Evolutionary conservation across 768 basidiomycete genomes (phyloP).

Genomic region (Suillus tomentosus): DNA sequence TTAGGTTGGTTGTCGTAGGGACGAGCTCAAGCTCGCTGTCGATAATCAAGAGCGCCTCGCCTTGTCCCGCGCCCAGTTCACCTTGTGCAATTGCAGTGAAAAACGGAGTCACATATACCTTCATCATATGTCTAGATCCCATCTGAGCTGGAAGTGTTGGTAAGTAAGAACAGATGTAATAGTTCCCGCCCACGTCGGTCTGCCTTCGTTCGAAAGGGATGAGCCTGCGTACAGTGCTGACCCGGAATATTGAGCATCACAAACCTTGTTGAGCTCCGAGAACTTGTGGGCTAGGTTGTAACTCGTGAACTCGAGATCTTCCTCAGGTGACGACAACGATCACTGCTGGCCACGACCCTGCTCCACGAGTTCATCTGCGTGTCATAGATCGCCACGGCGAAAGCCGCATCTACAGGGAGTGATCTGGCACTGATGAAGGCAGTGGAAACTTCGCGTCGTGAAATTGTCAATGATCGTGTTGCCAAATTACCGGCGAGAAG

Average conservation of each 20-base stretch:
- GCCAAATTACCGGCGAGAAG: no score
- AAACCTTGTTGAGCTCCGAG: no score
- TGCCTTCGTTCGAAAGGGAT: not conserved
- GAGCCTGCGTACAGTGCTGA: not conserved
- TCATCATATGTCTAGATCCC: not conserved
- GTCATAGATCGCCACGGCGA: conserved; percentile 4
- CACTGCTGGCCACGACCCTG: conserved; percentile 21
- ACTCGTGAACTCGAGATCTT: not conserved
- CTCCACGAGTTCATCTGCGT: conserved; percentile 31
- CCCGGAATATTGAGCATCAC: no score
- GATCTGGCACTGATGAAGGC: not conserved
- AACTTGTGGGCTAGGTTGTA: no score
- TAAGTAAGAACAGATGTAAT: not conserved
- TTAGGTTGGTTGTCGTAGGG: not conserved
- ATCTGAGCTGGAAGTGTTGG: not conserved
- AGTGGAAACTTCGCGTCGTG: not conserved
- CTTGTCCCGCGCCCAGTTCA: not conserved
- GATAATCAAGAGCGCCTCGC: not conserved
- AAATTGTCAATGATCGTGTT: not conserved
- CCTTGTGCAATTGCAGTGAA: not conserved
- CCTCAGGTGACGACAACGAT: conserved; percentile 28
- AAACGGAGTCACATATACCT: not conserved
- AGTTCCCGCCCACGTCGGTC: not conserved
- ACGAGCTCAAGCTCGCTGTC: not conserved
- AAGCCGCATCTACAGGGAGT: conserved; percentile 13